Evolutionary conservation across 73 alveolate species (phyloP).

Genomic region (Stentor roeselii): DNA sequence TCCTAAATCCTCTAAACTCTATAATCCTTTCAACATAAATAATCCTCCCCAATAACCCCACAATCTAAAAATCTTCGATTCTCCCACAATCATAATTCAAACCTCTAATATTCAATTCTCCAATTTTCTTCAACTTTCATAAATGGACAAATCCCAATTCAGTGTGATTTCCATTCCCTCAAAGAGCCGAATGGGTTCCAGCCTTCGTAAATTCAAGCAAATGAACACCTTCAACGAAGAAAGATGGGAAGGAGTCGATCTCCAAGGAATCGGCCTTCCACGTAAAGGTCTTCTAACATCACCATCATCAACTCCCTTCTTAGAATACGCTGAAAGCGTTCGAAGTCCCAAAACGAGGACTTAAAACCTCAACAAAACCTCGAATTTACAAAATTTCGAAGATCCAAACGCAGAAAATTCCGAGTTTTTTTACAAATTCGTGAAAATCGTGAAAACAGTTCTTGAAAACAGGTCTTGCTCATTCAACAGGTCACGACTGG

Average conservation of each 20-base stretch:
- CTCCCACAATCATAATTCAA: too few relatives aligned
- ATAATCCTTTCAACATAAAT: too few relatives aligned
- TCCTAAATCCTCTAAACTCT: too few relatives aligned
- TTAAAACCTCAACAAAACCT: not conserved
- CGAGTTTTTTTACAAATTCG: slow-evolving; percentile 13
- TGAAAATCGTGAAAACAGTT: slow-evolving; percentile 17
- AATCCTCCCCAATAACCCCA: too few relatives aligned
- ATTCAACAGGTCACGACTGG: slow-evolving; percentile 72
- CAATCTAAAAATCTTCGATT: too few relatives aligned
- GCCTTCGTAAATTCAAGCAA: not conserved
- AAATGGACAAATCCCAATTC: slow-evolving; percentile 23
- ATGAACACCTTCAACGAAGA: not conserved
- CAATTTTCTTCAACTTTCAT: too few relatives aligned
- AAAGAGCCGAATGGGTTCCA: not conserved
- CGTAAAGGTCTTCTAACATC: not conserved
- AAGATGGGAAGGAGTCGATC: slow-evolving; percentile 12
- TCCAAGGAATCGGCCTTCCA: slow-evolving; percentile 3
- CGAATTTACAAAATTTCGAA: not conserved
- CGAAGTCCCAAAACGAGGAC: not conserved
- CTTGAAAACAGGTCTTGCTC: slow-evolving; percentile 39
- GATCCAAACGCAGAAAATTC: not conserved
- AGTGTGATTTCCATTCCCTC: not conserved
- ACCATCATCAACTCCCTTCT: not conserved
- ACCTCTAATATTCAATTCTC: too few relatives aligned
- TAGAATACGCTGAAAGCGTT: not conserved